Conservation (phyloP, 2,329 filamentous ascomycete species). For the Fusarium praegraminearum region DNA sequence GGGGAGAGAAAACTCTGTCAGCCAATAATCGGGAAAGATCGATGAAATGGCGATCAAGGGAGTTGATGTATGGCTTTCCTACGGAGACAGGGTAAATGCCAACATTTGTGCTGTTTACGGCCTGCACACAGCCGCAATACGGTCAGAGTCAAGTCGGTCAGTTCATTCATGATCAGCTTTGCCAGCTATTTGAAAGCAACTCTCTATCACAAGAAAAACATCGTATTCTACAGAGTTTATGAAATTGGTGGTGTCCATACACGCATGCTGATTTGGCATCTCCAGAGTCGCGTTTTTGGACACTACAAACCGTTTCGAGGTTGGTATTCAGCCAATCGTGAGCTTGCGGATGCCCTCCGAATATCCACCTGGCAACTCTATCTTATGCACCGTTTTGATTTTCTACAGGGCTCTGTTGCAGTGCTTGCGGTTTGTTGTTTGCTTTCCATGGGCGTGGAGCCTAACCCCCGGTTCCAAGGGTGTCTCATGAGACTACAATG, state of each 20-base stretch:
- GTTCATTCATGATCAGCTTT: constrained; percentile 3
- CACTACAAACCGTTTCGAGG: background rate
- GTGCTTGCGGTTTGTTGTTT: constrained; percentile 20
- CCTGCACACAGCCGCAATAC: constrained; percentile 20
- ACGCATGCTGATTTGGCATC: background rate
- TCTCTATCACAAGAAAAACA: background rate
- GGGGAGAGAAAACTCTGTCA: constrained; percentile 40
- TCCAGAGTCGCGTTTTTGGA: constrained; percentile 23
- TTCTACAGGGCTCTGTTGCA: constrained; percentile 4
- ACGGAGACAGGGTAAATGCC: constrained; percentile 22
- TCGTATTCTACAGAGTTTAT: background rate
- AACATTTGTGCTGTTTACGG: constrained; percentile 14
- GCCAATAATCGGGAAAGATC: constrained; percentile 56
- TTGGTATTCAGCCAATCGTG: constrained; percentile 15
- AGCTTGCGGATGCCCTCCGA: constrained; percentile 29
- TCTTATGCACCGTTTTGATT: constrained; percentile 20
- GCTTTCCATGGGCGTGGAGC: constrained; percentile 23
- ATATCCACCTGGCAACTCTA: constrained; percentile 30
- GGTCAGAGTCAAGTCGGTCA: background rate
- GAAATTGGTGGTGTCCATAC: background rate
- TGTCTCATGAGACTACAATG: constrained; percentile 15
- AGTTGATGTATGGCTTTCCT: constrained; percentile 17
- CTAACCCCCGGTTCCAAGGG: constrained; percentile 26
- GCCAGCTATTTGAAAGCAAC: background rate
- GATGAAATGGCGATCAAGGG: constrained; percentile 39